Evolutionary conservation across 768 basidiomycete genomes (phyloP), one percentile per base, ranked within the genome.

Genomic region (Russula olivacea): DNA sequence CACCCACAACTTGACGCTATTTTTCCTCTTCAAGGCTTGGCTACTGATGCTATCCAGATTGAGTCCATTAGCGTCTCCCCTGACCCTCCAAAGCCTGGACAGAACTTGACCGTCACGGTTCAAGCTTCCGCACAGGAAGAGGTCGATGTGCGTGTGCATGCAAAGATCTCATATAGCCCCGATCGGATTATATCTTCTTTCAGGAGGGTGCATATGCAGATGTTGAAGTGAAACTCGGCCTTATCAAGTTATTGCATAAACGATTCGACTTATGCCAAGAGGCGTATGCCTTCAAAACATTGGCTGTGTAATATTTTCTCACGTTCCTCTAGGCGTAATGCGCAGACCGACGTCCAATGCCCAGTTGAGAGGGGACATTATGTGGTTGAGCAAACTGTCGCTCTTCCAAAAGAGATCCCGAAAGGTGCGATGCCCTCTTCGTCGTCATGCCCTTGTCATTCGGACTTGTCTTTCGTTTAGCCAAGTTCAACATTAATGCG

Each of bases 141-240:
- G 6, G 84, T 98, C 65, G 80, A 89, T 77, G 95, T 95, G 77
- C 58, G 34, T 15, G 23, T 61, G 10, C 19, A 4, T 57, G 60
- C 38, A 23, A 41, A 14, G 21, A 28, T 57, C 36, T 17, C 55
- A 14, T 55, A 49, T 25, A 34, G 23, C 9, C 7, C 28, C 62
- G 12, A 28, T 34, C 11, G n/a, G 25, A 56, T 51, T 34, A 30
- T 3, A 28, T 41, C 30, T 14, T 3, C n/a, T 58, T 28, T 14
- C 66, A 98, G 95, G 87, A 94, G 5, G 97, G 97, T 6, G 90
- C 96, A 43, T 90, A 83, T 69, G 96, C 89, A 9, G 86, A 95
- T 68, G 93, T 99, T 4, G 75, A 76, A 1, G 96, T 99, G 60
- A 98, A 98, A 74, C 79, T 98, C n/a, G 97, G 97, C 28, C 76